Conservation (phyloP, 2,329 filamentous ascomycete species). For the Ophiostoma sp. region DNA sequence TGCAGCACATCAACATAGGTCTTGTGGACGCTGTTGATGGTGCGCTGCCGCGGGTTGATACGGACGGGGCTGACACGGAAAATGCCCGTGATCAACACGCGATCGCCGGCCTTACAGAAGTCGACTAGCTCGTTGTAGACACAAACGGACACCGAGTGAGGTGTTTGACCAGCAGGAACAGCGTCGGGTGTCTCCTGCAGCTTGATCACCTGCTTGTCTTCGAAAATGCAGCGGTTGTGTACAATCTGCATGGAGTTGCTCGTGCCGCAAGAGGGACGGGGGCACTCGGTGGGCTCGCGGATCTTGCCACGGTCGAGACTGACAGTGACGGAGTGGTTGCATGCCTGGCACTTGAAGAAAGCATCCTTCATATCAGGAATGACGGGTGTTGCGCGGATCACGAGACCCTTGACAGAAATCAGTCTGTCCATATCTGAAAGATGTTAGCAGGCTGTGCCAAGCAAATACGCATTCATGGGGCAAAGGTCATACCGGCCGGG, state of each 20-base stretch:
- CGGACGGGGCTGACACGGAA: conserved; percentile 93
- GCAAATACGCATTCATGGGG: neutral
- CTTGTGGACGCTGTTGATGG: conserved; percentile 94
- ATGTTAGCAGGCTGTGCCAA: neutral
- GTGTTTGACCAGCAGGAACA: conserved; percentile 91
- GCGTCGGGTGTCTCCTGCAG: conserved; percentile 94
- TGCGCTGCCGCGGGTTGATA: conserved; percentile 86
- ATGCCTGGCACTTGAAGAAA: conserved; percentile 92
- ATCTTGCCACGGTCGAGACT: conserved; percentile 95
- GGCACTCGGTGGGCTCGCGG: conserved; percentile 85
- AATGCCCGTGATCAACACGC: conserved; percentile 91
- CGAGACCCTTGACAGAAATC: conserved; percentile 88
- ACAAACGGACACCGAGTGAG: conserved; percentile 92
- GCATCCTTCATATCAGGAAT: conserved; percentile 99
- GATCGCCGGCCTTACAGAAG: conserved; percentile 95
- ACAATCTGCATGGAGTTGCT: conserved; percentile 98
- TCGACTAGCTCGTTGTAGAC: conserved; percentile 97
- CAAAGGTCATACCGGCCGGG: conserved; percentile 42
- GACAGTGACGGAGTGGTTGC: conserved; percentile 84
- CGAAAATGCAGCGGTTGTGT: conserved; percentile 90
- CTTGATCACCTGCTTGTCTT: conserved; percentile 98
- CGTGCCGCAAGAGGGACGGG: conserved; percentile 70
- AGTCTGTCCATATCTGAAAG: conserved; percentile 77
- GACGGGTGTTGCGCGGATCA: conserved; percentile 91
- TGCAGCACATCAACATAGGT: conserved; percentile 95